Evolutionary conservation across 2,329 filamentous ascomycete genomes (phyloP), one percentile per base, ranked within the genome.

Genomic region (Cladosporium sp.): DNA sequence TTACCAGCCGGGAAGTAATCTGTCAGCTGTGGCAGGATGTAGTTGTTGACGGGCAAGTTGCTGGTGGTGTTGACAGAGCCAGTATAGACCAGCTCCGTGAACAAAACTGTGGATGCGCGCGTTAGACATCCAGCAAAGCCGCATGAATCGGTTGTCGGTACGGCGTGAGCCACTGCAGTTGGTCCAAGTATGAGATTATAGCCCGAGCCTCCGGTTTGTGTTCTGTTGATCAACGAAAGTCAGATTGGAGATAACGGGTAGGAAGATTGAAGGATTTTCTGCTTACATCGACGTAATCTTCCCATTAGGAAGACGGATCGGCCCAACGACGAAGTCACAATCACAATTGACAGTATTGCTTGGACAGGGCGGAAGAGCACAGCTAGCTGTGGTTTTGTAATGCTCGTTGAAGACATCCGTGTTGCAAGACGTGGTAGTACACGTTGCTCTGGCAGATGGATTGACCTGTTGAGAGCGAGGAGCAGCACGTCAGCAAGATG

Each of bases 341-440:
- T 67, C 51, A 34, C 61, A 61, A 36, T 68, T 59, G 7, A 68
- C n/a, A 0, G 59, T 59, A 19, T 68, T 67, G 20, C 59, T 59
- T 1, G 66, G 64, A 37, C 66, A 68, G 2, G 66, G 66, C 1
- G 63, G 63, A 1, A 45, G 36, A 6, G 55, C 25, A 38, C 64
- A 67, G 39, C 45, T 37, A 11, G 54, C 43, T 34, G 60, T 68
- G 5, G 36, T 60, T 11, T 12, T 15, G 42, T 68, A 68, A 50
- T 47, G 60, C 34, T 25, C 2, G 14, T 47, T 58, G 59, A 68
- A 67, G 2, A 37, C 55, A 9, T 51, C 59, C 3, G 64, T 63
- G 25, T 67, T 66, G 47, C 66, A 68, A 5, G 36, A 42, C 0
- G 64, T 66, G 0, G 65, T 66, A 17, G 64, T 65, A 47, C 66